Evolutionary conservation across 139 green algal species (phyloP).

Genomic region (Gonium pectorale): DNA sequence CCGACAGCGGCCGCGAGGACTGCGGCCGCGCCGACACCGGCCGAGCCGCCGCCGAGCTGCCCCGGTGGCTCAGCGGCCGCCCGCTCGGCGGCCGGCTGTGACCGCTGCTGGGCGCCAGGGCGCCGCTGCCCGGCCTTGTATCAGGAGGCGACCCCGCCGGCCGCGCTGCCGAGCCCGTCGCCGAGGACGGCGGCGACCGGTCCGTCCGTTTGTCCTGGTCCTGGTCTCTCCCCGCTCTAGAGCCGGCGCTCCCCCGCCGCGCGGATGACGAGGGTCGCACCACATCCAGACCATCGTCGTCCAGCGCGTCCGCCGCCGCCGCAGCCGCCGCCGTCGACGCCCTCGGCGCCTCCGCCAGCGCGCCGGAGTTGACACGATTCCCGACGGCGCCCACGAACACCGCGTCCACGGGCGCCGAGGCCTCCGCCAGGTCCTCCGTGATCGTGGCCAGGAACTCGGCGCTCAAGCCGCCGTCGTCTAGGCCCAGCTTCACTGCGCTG

Average conservation of each 20-base stretch:
- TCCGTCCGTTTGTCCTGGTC: not conserved
- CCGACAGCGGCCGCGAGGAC: not conserved
- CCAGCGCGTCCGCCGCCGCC: constrained; percentile 6
- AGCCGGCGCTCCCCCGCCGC: not conserved
- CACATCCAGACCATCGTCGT: constrained; percentile 42
- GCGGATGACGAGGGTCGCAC: not conserved
- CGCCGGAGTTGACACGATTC: too few relatives aligned
- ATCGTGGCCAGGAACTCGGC: constrained; percentile 21
- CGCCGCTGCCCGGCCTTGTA: too few relatives aligned
- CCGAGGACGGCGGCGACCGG: not conserved
- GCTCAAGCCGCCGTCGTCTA: not conserved
- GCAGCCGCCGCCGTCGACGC: not conserved
- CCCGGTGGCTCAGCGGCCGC: constrained; percentile 1
- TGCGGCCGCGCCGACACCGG: not conserved
- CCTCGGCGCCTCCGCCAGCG: not conserved
- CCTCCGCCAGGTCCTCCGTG: constrained; percentile 28
- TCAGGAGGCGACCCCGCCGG: too few relatives aligned
- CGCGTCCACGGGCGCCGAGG: constrained; percentile 10
- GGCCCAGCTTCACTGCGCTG: too few relatives aligned
- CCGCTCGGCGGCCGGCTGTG: not conserved
- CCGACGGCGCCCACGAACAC: not conserved
- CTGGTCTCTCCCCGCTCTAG: not conserved
- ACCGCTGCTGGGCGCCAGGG: not conserved
- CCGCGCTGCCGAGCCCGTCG: not conserved
- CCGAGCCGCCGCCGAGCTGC: too few relatives aligned